These are phyloP conservation scores for Nannizzia gypsea DNA, from an alignment of 2,329 filamentous ascomycete genomes.

Conservation along the genomic window DNA sequence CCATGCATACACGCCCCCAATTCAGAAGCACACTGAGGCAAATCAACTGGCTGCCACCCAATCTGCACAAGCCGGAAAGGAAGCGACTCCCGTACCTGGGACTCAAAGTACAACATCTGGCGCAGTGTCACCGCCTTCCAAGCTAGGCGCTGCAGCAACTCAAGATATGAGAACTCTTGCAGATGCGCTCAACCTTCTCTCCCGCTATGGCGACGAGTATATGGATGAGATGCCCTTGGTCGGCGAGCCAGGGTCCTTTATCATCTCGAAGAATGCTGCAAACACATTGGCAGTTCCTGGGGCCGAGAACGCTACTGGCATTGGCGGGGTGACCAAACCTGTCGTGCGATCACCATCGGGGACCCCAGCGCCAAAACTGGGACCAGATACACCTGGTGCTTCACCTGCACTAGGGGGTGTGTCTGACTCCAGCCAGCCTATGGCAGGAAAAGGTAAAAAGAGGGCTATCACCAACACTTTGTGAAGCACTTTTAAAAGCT, in stretches of 20 bases:
- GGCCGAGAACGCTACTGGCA: background rate
- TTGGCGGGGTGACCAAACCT: background rate
- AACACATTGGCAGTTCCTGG: slow-evolving; percentile 14
- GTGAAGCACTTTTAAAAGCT: background rate
- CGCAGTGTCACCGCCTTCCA: slow-evolving; percentile 15
- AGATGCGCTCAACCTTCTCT: slow-evolving; percentile 41
- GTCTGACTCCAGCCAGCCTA: background rate
- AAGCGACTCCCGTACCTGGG: slow-evolving; percentile 37
- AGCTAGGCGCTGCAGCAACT: slow-evolving; percentile 9
- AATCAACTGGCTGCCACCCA: slow-evolving; percentile 23
- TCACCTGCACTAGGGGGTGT: slow-evolving; percentile 1
- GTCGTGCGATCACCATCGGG: slow-evolving; percentile 3
- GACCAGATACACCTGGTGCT: slow-evolving; percentile 10
- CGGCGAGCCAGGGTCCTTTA: slow-evolving; percentile 52
- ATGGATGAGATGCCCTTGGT: slow-evolving; percentile 53
- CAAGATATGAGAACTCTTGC: slow-evolving; percentile 33
- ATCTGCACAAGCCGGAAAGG: slow-evolving; percentile 36
- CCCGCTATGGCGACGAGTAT: slow-evolving; percentile 48
- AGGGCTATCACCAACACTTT: slow-evolving; percentile 3
- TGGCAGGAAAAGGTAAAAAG: slow-evolving; percentile 19
- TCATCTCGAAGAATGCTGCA: slow-evolving; percentile 34
- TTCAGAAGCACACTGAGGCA: slow-evolving; percentile 30
- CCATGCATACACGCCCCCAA: slow-evolving; percentile 46
- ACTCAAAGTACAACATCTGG: slow-evolving; percentile 21
- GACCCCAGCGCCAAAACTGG: slow-evolving; percentile 10